Percentiles rank a stretch among this genome's conserved stretches.
phyloP scores from a whole-genome alignment of 2,329 filamentous ascomycete genomes.

The Penicillium sp. region DNA sequence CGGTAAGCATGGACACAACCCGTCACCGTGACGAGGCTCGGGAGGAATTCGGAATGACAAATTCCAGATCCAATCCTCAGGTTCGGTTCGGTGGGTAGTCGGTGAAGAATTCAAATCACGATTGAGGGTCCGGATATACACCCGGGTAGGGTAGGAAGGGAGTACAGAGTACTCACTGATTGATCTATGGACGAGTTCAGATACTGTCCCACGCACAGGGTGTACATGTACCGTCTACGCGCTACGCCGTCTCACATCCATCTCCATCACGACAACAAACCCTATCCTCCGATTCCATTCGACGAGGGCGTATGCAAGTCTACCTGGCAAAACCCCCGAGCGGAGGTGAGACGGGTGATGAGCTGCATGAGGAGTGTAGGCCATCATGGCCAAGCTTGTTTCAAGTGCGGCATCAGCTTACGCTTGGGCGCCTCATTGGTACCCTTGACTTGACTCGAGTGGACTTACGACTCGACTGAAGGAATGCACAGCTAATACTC shows the following conservation, averaged over 20 bases:
- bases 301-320: constrained; percentile 1
- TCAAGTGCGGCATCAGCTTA: neutral
- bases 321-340: constrained; percentile 6
- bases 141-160: too few relatives aligned
- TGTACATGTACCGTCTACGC: too few relatives aligned
- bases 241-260: too few relatives aligned
- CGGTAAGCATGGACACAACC: neutral
- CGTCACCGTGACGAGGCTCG: neutral
- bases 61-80: too few relatives aligned
- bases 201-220: too few relatives aligned
- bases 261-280: too few relatives aligned
- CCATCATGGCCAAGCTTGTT: neutral
- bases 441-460: neutral
- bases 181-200: too few relatives aligned
- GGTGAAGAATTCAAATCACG: too few relatives aligned
- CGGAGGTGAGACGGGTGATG: constrained; percentile 1
- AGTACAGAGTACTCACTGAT: too few relatives aligned
- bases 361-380: constrained; percentile 1
- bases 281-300: neutral
- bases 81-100: too few relatives aligned
- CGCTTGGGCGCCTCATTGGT: neutral
- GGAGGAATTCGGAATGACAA: too few relatives aligned
- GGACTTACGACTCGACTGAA: neutral
- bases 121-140: too few relatives aligned
- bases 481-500: neutral